These are phyloP conservation scores for Lactarius pseudohatsudake DNA, from an alignment of 768 basidiomycete genomes.

Conservation along the genomic window DNA sequence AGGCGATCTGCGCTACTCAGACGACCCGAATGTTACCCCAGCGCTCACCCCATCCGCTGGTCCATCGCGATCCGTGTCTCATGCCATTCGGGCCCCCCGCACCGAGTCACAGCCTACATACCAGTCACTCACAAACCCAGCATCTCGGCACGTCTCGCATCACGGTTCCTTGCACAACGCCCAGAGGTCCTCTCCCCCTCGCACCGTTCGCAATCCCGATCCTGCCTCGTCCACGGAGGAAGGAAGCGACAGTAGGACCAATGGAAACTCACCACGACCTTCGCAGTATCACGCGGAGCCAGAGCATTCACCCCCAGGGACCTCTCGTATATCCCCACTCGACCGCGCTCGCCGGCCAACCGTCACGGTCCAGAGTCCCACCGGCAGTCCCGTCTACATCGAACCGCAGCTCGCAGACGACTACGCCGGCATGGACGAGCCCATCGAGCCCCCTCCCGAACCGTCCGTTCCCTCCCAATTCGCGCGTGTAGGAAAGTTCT, in stretches of 20 bases:
- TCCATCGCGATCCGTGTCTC: constrained; percentile 19
- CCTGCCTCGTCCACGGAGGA: constrained; percentile 21
- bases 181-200: constrained; percentile 22
- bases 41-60: constrained; percentile 2
- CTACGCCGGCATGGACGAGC: constrained; percentile 25
- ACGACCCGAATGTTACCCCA: constrained; percentile 21
- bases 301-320: neutral
- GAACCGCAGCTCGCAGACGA: constrained; percentile 23
- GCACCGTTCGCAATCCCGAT: constrained; percentile 29
- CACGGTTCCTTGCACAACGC: constrained; percentile 21
- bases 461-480: constrained; percentile 22
- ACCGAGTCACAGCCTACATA: constrained; percentile 27
- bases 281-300: neutral
- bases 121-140: constrained; percentile 25
- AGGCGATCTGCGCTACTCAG: constrained; percentile 18
- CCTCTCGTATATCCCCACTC: constrained; percentile 7
- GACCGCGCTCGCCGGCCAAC: constrained; percentile 17
- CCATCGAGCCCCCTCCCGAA: constrained; percentile 13
- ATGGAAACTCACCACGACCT: constrained; percentile 2
- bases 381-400: constrained; percentile 18
- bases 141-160: constrained; percentile 18
- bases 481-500: constrained; percentile 26
- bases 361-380: constrained; percentile 27
- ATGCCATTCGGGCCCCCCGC: constrained; percentile 21
- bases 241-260: neutral